Evolutionary conservation across 495 filamentous ascomycete genomes (phyloP), one percentile per base, ranked within the genome.

Genomic region (Penicilliopsis zonata): DNA sequence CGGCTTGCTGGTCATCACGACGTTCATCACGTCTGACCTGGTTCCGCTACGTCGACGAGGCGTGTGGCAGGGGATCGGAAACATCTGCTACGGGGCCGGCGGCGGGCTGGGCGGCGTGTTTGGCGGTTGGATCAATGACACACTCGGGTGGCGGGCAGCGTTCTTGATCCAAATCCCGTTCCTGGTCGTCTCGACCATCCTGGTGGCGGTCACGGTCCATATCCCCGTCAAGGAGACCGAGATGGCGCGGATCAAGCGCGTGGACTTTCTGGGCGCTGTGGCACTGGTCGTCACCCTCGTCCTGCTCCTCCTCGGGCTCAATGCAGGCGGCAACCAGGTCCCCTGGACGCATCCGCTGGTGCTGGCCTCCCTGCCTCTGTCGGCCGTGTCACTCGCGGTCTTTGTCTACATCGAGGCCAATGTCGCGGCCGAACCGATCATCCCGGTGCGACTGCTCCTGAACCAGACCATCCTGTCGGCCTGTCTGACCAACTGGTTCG

Each of bases 321-420:
- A 86, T 44, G 74, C 80, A 1, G 86, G 86, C 9, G 86, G 87
- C 4, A 93, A 88, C 37, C 52, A 83, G 12, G 71, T 94, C 0
- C 80, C 85, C 2, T 94, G 87, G 87, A 71, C 61, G 1, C 81
- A 92, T 35, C 85, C 83, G 2, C 57, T 94, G n/a, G 75, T 92
- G 3, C 52, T 85, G 13, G 68, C 63, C 3, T 68, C 73, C 0
- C 52, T 95, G 9, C 75, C 79, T 0, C 57, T 90, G 1, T 78
- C 80, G 3, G 40, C 61, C 0, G 62, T 72, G 5, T 75, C 73
- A 33, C 37, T 68, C 3, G 38, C 49, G 1, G 22, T 57, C 3
- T 76, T 94, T 26, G 43, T 65, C 19, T 86, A 79, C 54, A 66
- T 93, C 33, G 76, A 82, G 54, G 71, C 71, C 6, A 52, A 59